These are phyloP conservation scores for Leptographium lundbergii DNA, from an alignment of 2,329 filamentous ascomycete species.

Conservation along the genomic window DNA sequence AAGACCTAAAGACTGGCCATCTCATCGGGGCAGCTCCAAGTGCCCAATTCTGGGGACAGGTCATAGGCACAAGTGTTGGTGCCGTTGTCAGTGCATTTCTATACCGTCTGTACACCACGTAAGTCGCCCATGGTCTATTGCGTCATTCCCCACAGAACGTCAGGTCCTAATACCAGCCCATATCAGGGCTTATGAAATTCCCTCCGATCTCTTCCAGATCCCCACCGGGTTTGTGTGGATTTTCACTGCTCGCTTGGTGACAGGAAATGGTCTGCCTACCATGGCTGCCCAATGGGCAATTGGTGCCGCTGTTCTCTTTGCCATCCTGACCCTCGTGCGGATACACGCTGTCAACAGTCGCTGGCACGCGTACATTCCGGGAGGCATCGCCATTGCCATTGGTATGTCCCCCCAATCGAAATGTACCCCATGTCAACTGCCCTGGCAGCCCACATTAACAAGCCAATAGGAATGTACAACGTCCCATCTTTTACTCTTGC, in stretches of 20 bases:
- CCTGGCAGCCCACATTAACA: background rate
- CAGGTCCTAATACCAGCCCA: background rate
- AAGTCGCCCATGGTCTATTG: slow-evolving; percentile 12
- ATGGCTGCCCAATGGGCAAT: slow-evolving; percentile 74
- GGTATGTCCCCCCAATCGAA: slow-evolving; percentile 30
- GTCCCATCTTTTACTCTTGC: slow-evolving; percentile 91
- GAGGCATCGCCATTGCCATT: slow-evolving; percentile 90
- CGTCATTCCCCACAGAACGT: background rate
- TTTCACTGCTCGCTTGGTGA: slow-evolving; percentile 87
- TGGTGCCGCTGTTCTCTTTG: slow-evolving; percentile 63
- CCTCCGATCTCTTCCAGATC: slow-evolving; percentile 81
- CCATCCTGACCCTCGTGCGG: slow-evolving; percentile 55
- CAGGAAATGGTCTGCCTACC: slow-evolving; percentile 71
- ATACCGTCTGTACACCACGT: slow-evolving; percentile 73
- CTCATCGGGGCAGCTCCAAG: slow-evolving; percentile 82
- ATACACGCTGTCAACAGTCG: slow-evolving; percentile 41
- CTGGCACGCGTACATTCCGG: slow-evolving; percentile 71
- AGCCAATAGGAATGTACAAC: slow-evolving; percentile 73
- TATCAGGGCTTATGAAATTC: slow-evolving; percentile 67
- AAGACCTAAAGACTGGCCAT: slow-evolving; percentile 94
- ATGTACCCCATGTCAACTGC: background rate
- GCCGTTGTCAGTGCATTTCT: slow-evolving; percentile 77
- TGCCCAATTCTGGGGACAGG: slow-evolving; percentile 92
- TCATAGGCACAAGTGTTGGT: slow-evolving; percentile 78
- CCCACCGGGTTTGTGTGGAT: slow-evolving; percentile 96